Conservation (phyloP, 2,329 filamentous ascomycete species). For the Ascochyta clinopodiicola region DNA sequence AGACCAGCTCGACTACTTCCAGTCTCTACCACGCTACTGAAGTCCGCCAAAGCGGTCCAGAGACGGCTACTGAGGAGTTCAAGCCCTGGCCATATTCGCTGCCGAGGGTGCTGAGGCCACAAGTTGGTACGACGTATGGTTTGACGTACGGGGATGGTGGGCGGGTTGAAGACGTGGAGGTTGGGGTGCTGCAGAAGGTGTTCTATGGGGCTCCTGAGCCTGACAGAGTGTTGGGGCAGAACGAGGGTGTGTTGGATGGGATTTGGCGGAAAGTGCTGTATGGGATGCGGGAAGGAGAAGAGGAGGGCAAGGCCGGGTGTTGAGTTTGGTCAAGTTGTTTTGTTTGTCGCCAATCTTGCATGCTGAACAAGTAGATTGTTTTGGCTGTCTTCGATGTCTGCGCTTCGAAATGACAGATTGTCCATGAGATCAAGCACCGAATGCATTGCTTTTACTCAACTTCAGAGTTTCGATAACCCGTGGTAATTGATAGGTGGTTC, state of each 20-base stretch:
- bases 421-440: neutral
- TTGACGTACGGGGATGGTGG: neutral
- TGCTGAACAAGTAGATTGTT: too few relatives aligned
- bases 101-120: slow-evolving; percentile 15
- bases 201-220: slow-evolving; percentile 17
- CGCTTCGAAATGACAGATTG: neutral
- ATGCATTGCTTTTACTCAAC: neutral
- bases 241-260: too few relatives aligned
- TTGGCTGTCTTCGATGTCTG: neutral
- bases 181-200: slow-evolving; percentile 1
- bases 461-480: neutral
- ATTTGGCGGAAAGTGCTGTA: neutral
- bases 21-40: neutral
- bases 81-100: slow-evolving; percentile 9
- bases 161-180: neutral
- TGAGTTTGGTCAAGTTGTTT: neutral
- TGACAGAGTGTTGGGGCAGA: neutral
- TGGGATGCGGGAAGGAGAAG: neutral
- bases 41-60: neutral
- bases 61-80: neutral
- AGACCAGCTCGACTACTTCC: neutral
- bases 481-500: too few relatives aligned
- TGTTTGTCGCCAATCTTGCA: neutral
- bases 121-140: slow-evolving; percentile 22
- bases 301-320: neutral